Base-by-base conservation (phyloP, 2,329 filamentous ascomycete genomes). In the Bisporella sp. region DNA sequence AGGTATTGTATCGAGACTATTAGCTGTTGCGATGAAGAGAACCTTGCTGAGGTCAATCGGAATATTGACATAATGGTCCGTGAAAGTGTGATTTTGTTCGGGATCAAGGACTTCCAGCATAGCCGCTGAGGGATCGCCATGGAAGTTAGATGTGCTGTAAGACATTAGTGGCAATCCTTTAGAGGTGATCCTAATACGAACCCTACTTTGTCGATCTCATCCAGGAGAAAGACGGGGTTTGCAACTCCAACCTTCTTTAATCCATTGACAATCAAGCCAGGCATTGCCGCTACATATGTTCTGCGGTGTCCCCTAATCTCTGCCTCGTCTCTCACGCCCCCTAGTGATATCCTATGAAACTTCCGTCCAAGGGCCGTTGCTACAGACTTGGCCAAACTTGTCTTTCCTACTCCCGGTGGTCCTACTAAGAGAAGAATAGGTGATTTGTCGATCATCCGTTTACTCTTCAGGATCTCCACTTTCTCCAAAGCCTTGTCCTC, bases 271-370 rank as follows among this genome's bases (percentile, higher is more conserved):
- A 99, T 87, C 49, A 97, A 75, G 48, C 93, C 93, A 7, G 93
- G 93, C 92, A 99, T 96, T n/a, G 93, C 93, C 28, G 93, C 93
- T 52, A 99, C 93, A 64, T 99, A 99, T 0, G 93, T 99, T 59
- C 93, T 79, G 50, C 93, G 81, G 69, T 99, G 93, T 7, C 93
- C 93, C 53, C 93, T 82, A 53, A 99, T 97, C 71, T 99, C 93
- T 12, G 93, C 93, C 68, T 99, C 93, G 62, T 99, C 93, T 49
- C 93, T 79, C 3, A 99, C 92, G 59, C 93, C 93, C 54, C 93
- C 93, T 4, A 99, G 82, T 4, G 93, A 97, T 61, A 99, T 96
- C 43, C 93, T 84, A 68, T 99, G 92, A 68, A 99, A 99, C 67
- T 96, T 95, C 56, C 93, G 84, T 12, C 92, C 92, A 8, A 99